These are phyloP conservation scores for Pogostemon cablin DNA, from an alignment of 257 asterid species.

Conservation along the genomic window DNA sequence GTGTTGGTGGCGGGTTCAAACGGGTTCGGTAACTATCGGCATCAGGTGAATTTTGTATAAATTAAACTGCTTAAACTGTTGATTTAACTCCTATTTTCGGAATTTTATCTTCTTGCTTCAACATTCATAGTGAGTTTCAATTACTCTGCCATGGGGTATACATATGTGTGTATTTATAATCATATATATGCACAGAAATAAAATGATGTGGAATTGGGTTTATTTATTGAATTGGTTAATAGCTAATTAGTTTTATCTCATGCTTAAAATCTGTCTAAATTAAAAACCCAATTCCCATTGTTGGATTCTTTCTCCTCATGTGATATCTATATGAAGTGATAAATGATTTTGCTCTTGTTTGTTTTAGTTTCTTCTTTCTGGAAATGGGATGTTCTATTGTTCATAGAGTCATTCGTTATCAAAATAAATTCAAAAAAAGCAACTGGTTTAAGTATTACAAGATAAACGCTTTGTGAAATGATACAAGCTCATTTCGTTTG, in stretches of 20 bases:
- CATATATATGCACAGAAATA: too few species aligned
- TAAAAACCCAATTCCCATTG: too few species aligned
- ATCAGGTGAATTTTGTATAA: slow-evolving; percentile 54
- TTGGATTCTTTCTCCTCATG: too few species aligned
- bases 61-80: background rate
- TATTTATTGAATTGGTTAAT: too few species aligned
- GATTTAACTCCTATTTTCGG: background rate
- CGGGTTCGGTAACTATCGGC: slow-evolving; percentile 84
- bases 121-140: too few species aligned
- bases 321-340: too few species aligned
- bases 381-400: background rate
- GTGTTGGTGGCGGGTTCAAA: slow-evolving; percentile 92
- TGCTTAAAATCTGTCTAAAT: too few species aligned
- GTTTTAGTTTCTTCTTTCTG: background rate
- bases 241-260: too few species aligned
- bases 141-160: too few species aligned
- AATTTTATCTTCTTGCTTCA: background rate
- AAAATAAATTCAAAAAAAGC: background rate
- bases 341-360: background rate
- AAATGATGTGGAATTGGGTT: too few species aligned
- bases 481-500: background rate
- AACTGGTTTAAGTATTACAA: background rate
- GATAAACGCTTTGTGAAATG: background rate
- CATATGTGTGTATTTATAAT: too few species aligned
- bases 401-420: background rate